Percentiles rank a stretch among this genome's conserved stretches.
Evolutionary conservation across 2,329 filamentous ascomycete species (phyloP).

Genomic region (Plenodomus lindquistii): DNA sequence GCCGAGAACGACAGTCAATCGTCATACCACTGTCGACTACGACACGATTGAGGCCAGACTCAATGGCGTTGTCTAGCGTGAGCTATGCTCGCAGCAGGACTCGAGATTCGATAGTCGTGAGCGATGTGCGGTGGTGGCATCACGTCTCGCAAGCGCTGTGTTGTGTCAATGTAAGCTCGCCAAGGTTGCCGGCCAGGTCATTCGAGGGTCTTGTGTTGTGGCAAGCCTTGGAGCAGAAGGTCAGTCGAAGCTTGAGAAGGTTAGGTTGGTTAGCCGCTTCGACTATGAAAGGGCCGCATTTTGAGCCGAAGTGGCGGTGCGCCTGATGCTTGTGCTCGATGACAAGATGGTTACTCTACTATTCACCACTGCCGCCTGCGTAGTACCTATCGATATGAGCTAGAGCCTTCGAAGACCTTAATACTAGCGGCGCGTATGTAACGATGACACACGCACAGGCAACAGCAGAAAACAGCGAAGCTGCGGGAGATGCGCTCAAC

Average conservation of each 20-base stretch:
- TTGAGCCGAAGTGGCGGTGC: not conserved
- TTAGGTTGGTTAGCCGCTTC: conserved; percentile 6
- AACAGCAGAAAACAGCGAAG: not conserved
- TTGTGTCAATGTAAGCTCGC: conserved; percentile 2
- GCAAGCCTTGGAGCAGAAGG: not conserved
- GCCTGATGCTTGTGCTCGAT: not conserved
- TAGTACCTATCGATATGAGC: not conserved
- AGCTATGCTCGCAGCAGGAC: not conserved
- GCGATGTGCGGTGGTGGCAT: not conserved
- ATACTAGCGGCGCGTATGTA: not conserved
- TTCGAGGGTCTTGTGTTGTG: not conserved
- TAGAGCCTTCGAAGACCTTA: not conserved
- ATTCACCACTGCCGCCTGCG: no score
- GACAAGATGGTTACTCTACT: not conserved
- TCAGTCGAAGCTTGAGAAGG: conserved; percentile 2
- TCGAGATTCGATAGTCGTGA: not conserved
- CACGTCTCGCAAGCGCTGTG: conserved; percentile 4
- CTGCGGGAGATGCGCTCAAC: not conserved
- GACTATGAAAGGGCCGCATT: not conserved
- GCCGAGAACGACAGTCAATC: no score
- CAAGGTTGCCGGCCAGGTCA: conserved; percentile 13
- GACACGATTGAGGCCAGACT: not conserved
- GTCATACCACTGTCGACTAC: not conserved
- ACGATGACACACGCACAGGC: not conserved
- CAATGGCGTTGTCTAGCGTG: not conserved